Evolutionary conservation across 257 asterid species (phyloP).

Genomic region (Nicotiana noctiflora): DNA sequence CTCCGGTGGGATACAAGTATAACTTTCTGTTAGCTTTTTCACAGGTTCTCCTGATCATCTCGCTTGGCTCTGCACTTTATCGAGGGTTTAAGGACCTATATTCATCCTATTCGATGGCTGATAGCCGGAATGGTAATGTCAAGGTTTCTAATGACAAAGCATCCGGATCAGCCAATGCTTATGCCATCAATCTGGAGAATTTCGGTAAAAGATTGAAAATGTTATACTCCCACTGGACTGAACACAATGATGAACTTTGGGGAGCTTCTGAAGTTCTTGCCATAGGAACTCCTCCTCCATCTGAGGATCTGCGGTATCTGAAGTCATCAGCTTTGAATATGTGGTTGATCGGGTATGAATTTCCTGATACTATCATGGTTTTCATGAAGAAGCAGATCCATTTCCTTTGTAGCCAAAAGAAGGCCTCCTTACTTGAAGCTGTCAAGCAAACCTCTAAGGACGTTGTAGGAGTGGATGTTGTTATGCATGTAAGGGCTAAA

Average conservation of each 20-base stretch:
- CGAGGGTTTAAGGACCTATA: not conserved
- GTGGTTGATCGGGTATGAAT: slow-evolving; percentile 25
- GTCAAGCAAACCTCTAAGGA: slow-evolving; percentile 21
- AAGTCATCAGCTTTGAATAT: slow-evolving; percentile 29
- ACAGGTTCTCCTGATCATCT: not conserved
- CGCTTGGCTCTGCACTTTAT: not conserved
- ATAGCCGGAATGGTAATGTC: slow-evolving; percentile 26
- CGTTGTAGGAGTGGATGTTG: slow-evolving; percentile 20
- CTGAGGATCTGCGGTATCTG: slow-evolving; percentile 44
- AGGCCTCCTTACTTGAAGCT: slow-evolving; percentile 20
- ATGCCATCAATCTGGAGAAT: slow-evolving; percentile 42
- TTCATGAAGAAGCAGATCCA: slow-evolving; percentile 28
- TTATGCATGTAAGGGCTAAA: slow-evolving; percentile 23
- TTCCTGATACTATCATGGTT: slow-evolving; percentile 29
- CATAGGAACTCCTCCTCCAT: slow-evolving; percentile 50
- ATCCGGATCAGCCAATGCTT: slow-evolving; percentile 24
- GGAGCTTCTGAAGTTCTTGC: slow-evolving; percentile 40
- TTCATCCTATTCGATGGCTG: slow-evolving; percentile 32
- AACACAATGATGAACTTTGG: slow-evolving; percentile 41
- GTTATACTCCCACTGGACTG: slow-evolving; percentile 46
- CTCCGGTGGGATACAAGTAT: not conserved
- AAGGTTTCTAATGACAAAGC: slow-evolving; percentile 28
- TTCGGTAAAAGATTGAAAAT: slow-evolving; percentile 36
- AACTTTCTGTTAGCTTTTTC: not conserved
- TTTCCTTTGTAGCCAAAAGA: slow-evolving; percentile 28